Percentiles rank a stretch among this genome's conserved stretches.
phyloP scores from a whole-genome alignment of 2,329 filamentous ascomycete species.

The Colletotrichum australisinense region DNA sequence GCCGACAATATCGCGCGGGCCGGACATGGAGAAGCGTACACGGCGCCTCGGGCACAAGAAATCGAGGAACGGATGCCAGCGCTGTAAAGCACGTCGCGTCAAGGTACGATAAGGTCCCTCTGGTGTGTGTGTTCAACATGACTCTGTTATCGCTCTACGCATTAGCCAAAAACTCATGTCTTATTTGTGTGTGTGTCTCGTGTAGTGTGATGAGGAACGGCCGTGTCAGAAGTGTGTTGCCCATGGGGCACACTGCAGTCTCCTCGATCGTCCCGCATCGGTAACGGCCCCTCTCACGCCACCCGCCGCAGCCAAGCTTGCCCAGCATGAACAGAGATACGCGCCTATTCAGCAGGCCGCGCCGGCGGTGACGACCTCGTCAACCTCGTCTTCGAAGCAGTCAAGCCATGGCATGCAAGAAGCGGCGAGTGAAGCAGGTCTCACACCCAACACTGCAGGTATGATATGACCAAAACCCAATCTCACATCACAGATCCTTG shows the following conservation, averaged over 20 bases:
- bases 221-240: conserved; percentile 50
- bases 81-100: conserved; percentile 44
- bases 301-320: conserved; percentile 20
- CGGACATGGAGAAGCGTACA: conserved; percentile 26
- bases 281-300: background rate
- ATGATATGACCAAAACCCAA: background rate
- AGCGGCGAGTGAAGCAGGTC: conserved; percentile 13
- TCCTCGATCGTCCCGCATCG: conserved; percentile 3
- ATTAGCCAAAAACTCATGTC: background rate
- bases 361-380: background rate
- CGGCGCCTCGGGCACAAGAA: conserved; percentile 41
- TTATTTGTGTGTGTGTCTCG: background rate
- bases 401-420: background rate
- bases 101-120: conserved; percentile 37
- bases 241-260: conserved; percentile 48
- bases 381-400: background rate
- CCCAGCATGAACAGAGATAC: background rate
- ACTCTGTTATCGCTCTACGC: background rate
- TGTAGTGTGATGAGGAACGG: conserved; percentile 44
- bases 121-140: too few relatives aligned
- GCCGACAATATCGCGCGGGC: background rate
- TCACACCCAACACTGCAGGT: conserved; percentile 29
- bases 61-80: conserved; percentile 45
- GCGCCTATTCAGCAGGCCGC: background rate
- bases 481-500: background rate